Evolutionary conservation across 805 yeast species (phyloP).

Genomic region (Ogataea henricii): DNA sequence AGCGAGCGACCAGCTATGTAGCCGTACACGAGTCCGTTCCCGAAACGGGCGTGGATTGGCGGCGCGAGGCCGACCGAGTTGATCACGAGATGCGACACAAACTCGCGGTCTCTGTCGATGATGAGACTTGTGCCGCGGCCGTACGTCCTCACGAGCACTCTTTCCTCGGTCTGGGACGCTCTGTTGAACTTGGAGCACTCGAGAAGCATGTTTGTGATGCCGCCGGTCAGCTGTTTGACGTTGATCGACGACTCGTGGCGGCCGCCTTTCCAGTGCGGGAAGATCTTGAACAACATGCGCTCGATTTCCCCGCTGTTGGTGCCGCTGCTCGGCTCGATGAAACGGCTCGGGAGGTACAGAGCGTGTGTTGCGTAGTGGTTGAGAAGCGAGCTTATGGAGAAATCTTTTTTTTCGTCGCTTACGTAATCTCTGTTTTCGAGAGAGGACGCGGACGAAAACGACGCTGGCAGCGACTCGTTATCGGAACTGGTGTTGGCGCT

Average conservation of each 20-base stretch:
- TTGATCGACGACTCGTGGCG: constrained; percentile 30
- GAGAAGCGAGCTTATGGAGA: constrained; percentile 19
- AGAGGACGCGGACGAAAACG: constrained; percentile 12
- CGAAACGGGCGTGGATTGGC: constrained; percentile 63
- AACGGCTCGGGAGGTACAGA: constrained; percentile 48
- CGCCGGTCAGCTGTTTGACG: constrained; percentile 55
- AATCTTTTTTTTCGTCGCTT: constrained; percentile 6
- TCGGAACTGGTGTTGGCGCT: constrained; percentile 20
- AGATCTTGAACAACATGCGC: constrained; percentile 42
- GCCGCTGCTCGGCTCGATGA: constrained; percentile 38
- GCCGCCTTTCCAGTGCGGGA: constrained; percentile 39
- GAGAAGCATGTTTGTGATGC: constrained; percentile 63
- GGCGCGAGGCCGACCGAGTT: constrained; percentile 67
- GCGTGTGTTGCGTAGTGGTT: constrained; percentile 46
- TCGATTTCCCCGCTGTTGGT: constrained; percentile 41
- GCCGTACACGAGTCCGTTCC: constrained; percentile 74
- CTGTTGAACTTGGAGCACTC: constrained; percentile 39
- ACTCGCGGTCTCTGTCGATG: constrained; percentile 74
- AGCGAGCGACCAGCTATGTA: constrained; percentile 65
- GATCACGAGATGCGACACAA: constrained; percentile 66
- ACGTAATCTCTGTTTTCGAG: constrained; percentile 2
- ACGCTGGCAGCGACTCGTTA: constrained; percentile 15
- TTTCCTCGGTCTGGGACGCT: constrained; percentile 29
- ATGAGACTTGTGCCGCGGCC: constrained; percentile 74
- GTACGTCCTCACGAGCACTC: constrained; percentile 65